A percentile compares a stretch with the other conserved stretches of the same genome.
Evolutionary conservation across 2,329 filamentous ascomycete species (phyloP).

Genomic region (Nectriaceae sp.): DNA sequence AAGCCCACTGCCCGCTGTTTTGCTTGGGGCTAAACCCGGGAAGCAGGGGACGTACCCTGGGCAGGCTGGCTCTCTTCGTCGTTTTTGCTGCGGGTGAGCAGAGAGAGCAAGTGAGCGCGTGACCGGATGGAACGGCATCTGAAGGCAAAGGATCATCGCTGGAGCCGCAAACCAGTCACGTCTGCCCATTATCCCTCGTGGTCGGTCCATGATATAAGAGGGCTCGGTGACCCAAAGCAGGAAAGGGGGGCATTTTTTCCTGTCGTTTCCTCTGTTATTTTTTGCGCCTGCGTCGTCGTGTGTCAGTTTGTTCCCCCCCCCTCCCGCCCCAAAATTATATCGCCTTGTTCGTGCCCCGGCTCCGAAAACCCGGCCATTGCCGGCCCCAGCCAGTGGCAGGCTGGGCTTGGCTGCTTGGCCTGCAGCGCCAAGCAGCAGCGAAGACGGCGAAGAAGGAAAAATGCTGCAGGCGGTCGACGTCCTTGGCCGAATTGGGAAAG

Average conservation of each 20-base stretch:
- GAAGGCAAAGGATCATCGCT: constrained; percentile 1
- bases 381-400: too few relatives aligned
- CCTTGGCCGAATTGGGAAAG: constrained; percentile 12
- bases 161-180: background rate
- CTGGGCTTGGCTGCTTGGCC: too few relatives aligned
- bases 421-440: too few relatives aligned
- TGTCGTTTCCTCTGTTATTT: too few relatives aligned
- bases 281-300: background rate
- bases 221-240: background rate
- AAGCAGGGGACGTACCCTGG: background rate
- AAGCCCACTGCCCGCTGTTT: too few relatives aligned
- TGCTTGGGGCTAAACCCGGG: background rate
- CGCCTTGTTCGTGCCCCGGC: too few relatives aligned
- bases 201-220: background rate
- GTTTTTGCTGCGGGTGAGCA: background rate
- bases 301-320: too few relatives aligned
- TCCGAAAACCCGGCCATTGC: too few relatives aligned
- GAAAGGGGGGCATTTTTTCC: too few relatives aligned
- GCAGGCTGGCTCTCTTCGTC: too few relatives aligned
- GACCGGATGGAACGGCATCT: constrained; percentile 27
- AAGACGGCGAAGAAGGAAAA: background rate
- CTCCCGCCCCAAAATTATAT: too few relatives aligned
- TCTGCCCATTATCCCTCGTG: background rate
- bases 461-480: constrained; percentile 4
- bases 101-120: constrained; percentile 15